phyloP scores from a whole-genome alignment of 192 early-diverging fungal species.

The Coemansia sp. region DNA sequence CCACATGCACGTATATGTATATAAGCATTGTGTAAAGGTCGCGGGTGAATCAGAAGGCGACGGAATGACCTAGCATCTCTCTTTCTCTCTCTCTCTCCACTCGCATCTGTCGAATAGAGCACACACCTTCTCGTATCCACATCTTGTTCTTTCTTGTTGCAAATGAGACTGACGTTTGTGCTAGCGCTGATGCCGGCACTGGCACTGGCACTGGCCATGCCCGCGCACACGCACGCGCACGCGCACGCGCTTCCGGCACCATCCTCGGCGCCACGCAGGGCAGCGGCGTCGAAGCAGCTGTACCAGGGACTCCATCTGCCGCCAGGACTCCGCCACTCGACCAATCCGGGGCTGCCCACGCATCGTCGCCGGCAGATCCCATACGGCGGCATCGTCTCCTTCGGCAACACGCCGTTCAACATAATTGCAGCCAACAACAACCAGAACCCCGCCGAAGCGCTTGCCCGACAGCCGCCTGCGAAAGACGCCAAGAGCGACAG shows the following conservation, averaged over 20 bases:
- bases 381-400: slow-evolving; percentile 21
- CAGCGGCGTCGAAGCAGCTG: background rate
- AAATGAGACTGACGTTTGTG: background rate
- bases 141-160: background rate
- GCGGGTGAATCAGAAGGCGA: too few species aligned
- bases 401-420: slow-evolving; percentile 16
- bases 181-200: background rate
- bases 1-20: too few species aligned
- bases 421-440: background rate
- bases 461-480: background rate
- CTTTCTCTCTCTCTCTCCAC: too few species aligned
- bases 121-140: background rate
- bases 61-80: too few species aligned
- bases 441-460: background rate
- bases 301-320: slow-evolving; percentile 30
- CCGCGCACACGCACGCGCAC: background rate
- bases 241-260: too few species aligned
- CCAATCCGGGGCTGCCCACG: background rate
- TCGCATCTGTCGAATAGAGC: too few species aligned
- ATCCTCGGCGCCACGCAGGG: too few species aligned
- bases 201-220: background rate
- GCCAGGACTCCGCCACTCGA: slow-evolving; percentile 15
- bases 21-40: too few species aligned
- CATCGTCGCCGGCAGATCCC: slow-evolving; percentile 23
- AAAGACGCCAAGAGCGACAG: background rate